These are phyloP conservation scores for Scytalidium lignicola DNA, from an alignment of 2,329 filamentous ascomycete species.

Conservation along the genomic window DNA sequence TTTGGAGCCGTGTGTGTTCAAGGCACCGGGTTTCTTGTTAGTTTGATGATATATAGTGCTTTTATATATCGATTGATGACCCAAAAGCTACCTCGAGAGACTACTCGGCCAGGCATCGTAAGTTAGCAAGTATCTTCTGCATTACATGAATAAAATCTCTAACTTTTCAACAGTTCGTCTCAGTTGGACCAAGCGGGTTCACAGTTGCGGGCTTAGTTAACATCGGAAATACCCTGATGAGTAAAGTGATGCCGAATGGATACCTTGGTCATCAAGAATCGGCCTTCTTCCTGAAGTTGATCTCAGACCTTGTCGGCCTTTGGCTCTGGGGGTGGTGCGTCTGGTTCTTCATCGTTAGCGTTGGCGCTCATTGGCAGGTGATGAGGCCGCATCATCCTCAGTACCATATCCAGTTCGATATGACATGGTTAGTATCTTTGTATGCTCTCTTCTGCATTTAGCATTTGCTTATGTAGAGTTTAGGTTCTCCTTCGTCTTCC, in stretches of 20 bases:
- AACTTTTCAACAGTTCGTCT: conserved; percentile 56
- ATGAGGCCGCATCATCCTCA: conserved; percentile 39
- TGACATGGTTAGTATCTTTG: conserved; percentile 77
- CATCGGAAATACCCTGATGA: conserved; percentile 14
- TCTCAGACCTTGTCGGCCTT: conserved; percentile 58
- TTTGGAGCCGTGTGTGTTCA: conserved; percentile 46
- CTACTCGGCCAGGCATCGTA: conserved; percentile 68
- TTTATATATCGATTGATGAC: conserved; percentile 87
- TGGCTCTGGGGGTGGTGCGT: conserved; percentile 81
- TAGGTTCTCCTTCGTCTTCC: conserved; percentile 61
- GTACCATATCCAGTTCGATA: conserved; percentile 65
- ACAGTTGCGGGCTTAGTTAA: conserved; percentile 54
- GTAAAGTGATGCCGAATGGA: conserved; percentile 36
- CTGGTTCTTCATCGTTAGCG: conserved; percentile 78
- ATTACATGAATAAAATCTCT: background rate
- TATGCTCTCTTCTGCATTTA: conserved; percentile 60
- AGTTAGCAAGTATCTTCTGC: conserved; percentile 7
- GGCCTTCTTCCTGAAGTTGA: conserved; percentile 39
- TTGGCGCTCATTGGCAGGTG: conserved; percentile 70
- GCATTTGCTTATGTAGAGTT: conserved; percentile 54
- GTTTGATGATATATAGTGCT: conserved; percentile 75
- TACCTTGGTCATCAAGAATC: conserved; percentile 39
- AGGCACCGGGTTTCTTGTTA: conserved; percentile 51
- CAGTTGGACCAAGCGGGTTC: conserved; percentile 63
- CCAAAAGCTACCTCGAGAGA: conserved; percentile 74